Conservation (phyloP, 768 basidiomycete genomes). For the Pleurotus eryngii region DNA sequence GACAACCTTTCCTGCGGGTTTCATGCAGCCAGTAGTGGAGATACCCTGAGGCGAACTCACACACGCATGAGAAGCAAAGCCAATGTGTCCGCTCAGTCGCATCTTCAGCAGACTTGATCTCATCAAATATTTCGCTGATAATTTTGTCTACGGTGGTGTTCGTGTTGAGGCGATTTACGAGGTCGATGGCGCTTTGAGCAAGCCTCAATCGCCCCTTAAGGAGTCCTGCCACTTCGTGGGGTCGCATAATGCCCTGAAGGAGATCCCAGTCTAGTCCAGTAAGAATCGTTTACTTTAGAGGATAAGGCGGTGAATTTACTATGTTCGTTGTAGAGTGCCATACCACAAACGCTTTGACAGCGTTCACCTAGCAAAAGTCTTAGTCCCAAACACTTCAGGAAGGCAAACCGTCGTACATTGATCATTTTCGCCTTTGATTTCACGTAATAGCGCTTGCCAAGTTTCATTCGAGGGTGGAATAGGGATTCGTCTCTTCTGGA, state of each 20-base stretch:
- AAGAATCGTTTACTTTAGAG: background rate
- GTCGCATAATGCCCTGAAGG: background rate
- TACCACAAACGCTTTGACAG: slow-evolving; percentile 6
- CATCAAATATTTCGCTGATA: slow-evolving; percentile 8
- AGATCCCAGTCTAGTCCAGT: slow-evolving; percentile 9
- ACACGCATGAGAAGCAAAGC: slow-evolving; percentile 12
- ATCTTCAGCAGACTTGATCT: slow-evolving; percentile 7
- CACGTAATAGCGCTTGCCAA: too few relatives aligned
- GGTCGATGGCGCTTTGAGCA: background rate
- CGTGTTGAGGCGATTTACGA: background rate
- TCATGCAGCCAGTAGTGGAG: slow-evolving; percentile 13
- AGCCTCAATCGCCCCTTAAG: slow-evolving; percentile 4
- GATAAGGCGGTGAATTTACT: background rate
- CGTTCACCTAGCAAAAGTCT: slow-evolving; percentile 1
- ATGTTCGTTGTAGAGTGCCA: slow-evolving; percentile 7
- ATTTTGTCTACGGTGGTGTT: too few relatives aligned
- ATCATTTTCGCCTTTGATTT: slow-evolving; percentile 9
- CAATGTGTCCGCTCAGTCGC: slow-evolving; percentile 5
- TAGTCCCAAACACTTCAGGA: background rate
- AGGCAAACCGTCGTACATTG: slow-evolving; percentile 1
- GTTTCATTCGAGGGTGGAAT: too few relatives aligned
- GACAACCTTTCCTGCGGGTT: slow-evolving; percentile 10
- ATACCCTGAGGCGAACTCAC: slow-evolving; percentile 7
- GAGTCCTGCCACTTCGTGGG: background rate
- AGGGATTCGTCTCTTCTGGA: background rate